Conservation (phyloP, 495 filamentous ascomycete species). For the Neurospora sp. region DNA sequence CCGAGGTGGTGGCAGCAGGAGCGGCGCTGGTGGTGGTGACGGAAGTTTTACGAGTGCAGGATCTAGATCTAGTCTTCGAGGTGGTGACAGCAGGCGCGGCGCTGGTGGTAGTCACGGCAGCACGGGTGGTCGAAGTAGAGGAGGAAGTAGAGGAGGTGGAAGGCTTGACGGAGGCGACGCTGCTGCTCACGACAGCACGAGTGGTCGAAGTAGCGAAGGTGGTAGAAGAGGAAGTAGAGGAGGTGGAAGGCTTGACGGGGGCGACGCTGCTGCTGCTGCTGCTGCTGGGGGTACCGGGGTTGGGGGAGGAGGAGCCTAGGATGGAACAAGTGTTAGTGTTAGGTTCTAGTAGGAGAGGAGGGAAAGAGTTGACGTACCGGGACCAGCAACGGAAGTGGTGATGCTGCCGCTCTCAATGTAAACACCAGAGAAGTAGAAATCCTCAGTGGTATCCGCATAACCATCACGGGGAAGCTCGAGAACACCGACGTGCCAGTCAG, state of each 20-base stretch:
- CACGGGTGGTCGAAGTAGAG: conserved; percentile 5
- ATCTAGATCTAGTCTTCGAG: background rate
- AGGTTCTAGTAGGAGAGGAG: background rate
- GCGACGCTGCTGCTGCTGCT: conserved; percentile 5
- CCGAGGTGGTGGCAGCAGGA: conserved; percentile 4
- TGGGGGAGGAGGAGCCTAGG: background rate
- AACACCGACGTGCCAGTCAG: conserved; percentile 69
- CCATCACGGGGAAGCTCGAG: conserved; percentile 54
- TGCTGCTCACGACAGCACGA: conserved; percentile 2
- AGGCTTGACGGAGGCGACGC: background rate
- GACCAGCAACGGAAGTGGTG: conserved; percentile 37
- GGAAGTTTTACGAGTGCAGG: background rate
- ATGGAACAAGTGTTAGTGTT: background rate
- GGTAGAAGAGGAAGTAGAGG: conserved; percentile 4
- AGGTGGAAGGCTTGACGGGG: conserved; percentile 1
- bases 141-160: conserved; percentile 5
- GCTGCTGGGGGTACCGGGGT: background rate
- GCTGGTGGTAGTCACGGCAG: background rate
- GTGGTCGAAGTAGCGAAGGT: conserved; percentile 1
- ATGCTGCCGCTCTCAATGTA: conserved; percentile 58
- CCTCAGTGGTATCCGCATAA: conserved; percentile 44
- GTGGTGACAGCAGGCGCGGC: background rate
- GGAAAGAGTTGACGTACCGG: conserved; percentile 10
- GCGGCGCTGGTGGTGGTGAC: conserved; percentile 12
- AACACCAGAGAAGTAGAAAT: conserved; percentile 65